Conservation (phyloP, 345 rosid species). For the Acer saccharum region DNA sequence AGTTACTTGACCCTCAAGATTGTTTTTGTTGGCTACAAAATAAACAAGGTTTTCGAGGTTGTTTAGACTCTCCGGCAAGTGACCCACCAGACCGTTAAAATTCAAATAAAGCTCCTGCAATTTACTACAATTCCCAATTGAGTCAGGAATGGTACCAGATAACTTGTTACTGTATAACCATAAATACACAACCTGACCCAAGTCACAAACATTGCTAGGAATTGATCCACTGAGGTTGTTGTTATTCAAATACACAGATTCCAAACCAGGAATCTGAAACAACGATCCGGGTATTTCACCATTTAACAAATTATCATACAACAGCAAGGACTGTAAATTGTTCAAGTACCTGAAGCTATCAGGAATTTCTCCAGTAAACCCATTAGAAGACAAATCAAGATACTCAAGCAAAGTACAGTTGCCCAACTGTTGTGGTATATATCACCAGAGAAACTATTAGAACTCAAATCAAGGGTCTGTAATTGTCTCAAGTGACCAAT, state of each 20-base stretch:
- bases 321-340: conserved; percentile 30
- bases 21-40: conserved; percentile 41
- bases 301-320: conserved; percentile 50
- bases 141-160: conserved; percentile 66
- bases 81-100: conserved; percentile 52
- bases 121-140: conserved; percentile 59
- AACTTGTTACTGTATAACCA: conserved; percentile 47
- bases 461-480: conserved; percentile 49
- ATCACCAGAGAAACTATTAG: conserved; percentile 51
- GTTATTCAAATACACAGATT: conserved; percentile 34
- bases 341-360: conserved; percentile 38
- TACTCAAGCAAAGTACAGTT: conserved; percentile 50
- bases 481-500: conserved; percentile 45
- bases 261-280: conserved; percentile 43
- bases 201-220: conserved; percentile 54
- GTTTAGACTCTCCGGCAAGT: conserved; percentile 57
- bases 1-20: conserved; percentile 50
- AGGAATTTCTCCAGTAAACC: conserved; percentile 58
- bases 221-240: conserved; percentile 70
- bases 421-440: conserved; percentile 53
- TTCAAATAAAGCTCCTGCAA: conserved; percentile 47
- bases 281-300: conserved; percentile 63
- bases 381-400: conserved; percentile 60
- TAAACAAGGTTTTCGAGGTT: conserved; percentile 53
- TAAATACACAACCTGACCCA: conserved; percentile 39